Evolutionary conservation across 2,329 filamentous ascomycete genomes (phyloP).

Genomic region (Oidium heveae): DNA sequence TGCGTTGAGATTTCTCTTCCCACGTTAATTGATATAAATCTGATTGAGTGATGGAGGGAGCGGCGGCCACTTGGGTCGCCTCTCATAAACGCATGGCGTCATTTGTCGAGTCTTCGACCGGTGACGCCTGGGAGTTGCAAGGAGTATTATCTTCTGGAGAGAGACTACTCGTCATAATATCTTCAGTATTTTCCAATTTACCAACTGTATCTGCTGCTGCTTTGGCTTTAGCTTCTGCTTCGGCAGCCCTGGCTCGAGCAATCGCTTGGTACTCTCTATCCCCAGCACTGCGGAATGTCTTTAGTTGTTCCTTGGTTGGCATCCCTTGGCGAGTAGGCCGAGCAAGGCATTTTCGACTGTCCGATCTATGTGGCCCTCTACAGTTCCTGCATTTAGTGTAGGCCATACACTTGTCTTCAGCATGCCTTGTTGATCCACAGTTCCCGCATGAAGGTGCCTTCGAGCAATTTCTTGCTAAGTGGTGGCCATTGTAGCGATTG

Average conservation of each 20-base stretch:
- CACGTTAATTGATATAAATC: background rate
- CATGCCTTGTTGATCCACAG: background rate
- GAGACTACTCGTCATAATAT: no score
- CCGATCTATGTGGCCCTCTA: background rate
- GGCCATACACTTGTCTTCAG: background rate
- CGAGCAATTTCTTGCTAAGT: background rate
- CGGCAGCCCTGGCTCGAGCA: background rate
- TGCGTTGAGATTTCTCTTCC: background rate
- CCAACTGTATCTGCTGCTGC: no score
- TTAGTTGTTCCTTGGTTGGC: background rate
- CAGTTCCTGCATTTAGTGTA: background rate
- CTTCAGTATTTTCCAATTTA: no score
- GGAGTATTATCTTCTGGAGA: no score
- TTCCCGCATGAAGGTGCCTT: background rate
- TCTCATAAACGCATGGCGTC: no score
- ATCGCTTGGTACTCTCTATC: background rate
- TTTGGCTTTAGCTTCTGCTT: no score
- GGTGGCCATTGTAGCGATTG: background rate
- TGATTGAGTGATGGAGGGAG: background rate
- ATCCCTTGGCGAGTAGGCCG: background rate
- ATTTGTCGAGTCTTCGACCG: no score
- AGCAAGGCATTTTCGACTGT: background rate
- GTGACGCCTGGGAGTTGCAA: no score
- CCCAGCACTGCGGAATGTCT: background rate
- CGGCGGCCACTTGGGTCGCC: background rate